Evolutionary conservation across 352 stramenopile species (phyloP), one percentile per base, ranked within the genome.

Genomic region (Phytophthora melonis): DNA sequence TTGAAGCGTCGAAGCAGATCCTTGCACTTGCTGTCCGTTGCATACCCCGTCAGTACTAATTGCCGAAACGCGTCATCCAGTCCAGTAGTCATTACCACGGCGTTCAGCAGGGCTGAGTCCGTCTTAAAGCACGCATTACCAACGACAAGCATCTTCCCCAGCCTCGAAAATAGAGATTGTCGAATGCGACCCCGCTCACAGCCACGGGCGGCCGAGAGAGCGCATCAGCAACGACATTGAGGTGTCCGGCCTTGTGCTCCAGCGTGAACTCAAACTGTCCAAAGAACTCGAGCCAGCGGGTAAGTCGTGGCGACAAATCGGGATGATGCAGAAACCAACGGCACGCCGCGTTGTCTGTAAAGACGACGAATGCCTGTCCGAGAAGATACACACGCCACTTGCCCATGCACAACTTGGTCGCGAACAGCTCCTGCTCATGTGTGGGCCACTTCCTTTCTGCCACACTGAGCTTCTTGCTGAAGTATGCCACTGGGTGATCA

Each of bases 361-460:
- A 52, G 1, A 63, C 21, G 23, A 52, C 57, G 14, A 63, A 63
- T 6, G 23, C 3, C 1, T 2, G 9, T 5, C 57, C 57, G 0
- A 52, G 21, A 11, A 63, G 14, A 21, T 63, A 53, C 18, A 52
- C 32, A 14, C 57, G 57, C 36, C 57, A 63, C n/a, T 39, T 21
- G 3, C 10, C 14, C 3, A 65, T n/a, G 0, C 21, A 43, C 3
- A 32, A 23, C 43, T 65, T 65, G 5, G 57, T 65, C 1, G 58
- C 43, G 8, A 67, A 59, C 3, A 60, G 19, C 13, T 67, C 60
- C 32, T 67, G n/a, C 10, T 67, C 60, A 30, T 45, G 60, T 6
- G 10, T 9, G 1, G 60, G 45, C 60, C 47, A 66, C 13, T 54
- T 60, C 16, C 27, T 4, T 23, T 71, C 45, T 30, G 47, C 2